Percentiles rank a stretch among this genome's conserved stretches.
These are phyloP conservation scores for Colletotrichum tropicicola DNA, from an alignment of 2,329 filamentous ascomycete genomes.

Conservation along the genomic window DNA sequence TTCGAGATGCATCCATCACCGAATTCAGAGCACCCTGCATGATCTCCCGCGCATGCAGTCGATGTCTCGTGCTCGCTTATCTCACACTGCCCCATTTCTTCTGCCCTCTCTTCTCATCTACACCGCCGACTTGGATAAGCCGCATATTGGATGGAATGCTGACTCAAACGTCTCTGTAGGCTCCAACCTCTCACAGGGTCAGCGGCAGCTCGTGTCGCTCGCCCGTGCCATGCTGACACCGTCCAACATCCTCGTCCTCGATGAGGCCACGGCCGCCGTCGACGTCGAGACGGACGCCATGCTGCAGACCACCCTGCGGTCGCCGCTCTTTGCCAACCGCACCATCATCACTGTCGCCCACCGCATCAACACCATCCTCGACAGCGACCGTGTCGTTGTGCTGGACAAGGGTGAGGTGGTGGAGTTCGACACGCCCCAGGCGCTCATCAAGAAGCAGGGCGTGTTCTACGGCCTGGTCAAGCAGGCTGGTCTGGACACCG, in stretches of 20 bases:
- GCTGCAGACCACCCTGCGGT: slow-evolving; percentile 70
- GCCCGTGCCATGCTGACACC: slow-evolving; percentile 94
- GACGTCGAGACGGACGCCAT: slow-evolving; percentile 75
- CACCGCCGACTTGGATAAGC: slow-evolving; percentile 7
- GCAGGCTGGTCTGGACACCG: slow-evolving; percentile 79
- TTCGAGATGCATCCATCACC: slow-evolving; percentile 28
- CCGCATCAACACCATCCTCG: slow-evolving; percentile 96
- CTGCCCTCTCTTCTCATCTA: not conserved
- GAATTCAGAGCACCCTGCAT: slow-evolving; percentile 42
- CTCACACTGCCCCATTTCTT: slow-evolving; percentile 27
- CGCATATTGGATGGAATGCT: slow-evolving; percentile 32
- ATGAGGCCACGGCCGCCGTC: slow-evolving; percentile 89
- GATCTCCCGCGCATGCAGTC: slow-evolving; percentile 43
- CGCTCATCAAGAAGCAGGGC: slow-evolving; percentile 78
- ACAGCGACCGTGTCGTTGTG: slow-evolving; percentile 89
- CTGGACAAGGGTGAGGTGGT: slow-evolving; percentile 89
- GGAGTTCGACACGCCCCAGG: slow-evolving; percentile 89
- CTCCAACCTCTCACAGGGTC: slow-evolving; percentile 94
- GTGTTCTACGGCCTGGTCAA: slow-evolving; percentile 91
- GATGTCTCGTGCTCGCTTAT: slow-evolving; percentile 39
- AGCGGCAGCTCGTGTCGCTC: slow-evolving; percentile 92
- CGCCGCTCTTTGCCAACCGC: slow-evolving; percentile 80
- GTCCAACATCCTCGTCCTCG: slow-evolving; percentile 95
- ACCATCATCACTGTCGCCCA: slow-evolving; percentile 99
- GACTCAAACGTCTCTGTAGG: slow-evolving; percentile 57